These are phyloP conservation scores for Hibiscus tridactylites DNA, from an alignment of 345 rosid species.

Conservation along the genomic window DNA sequence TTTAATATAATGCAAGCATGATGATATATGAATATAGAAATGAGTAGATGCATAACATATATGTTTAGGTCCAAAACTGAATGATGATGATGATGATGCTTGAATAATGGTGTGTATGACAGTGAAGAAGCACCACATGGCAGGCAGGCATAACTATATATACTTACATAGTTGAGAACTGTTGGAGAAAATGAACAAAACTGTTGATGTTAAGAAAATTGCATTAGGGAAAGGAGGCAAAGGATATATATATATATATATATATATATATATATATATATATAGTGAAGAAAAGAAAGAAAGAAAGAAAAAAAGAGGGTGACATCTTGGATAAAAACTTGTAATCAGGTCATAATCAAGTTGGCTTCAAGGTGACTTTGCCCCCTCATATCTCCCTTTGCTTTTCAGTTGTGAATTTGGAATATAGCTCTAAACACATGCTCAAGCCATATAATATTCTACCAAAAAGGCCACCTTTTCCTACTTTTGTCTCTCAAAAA, in stretches of 20 bases:
- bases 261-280: background rate
- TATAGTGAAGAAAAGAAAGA: background rate
- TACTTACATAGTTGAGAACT: background rate
- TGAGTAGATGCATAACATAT: constrained; percentile 1
- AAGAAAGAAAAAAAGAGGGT: background rate
- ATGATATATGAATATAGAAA: constrained; percentile 3
- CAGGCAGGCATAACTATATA: background rate
- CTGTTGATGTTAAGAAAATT: constrained; percentile 4
- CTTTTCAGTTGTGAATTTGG: constrained; percentile 38
- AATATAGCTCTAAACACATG: constrained; percentile 8
- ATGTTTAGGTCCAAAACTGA: background rate
- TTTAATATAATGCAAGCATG: background rate
- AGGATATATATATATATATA: background rate
- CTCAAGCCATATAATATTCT: constrained; percentile 11
- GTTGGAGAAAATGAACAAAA: background rate
- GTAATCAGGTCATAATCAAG: constrained; percentile 2
- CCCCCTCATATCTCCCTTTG: background rate
- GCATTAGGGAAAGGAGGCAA: constrained; percentile 1
- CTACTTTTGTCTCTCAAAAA: constrained; percentile 7
- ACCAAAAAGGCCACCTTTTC: constrained; percentile 17
- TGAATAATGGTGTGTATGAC: background rate
- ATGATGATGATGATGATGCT: background rate
- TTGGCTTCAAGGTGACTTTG: constrained; percentile 9
- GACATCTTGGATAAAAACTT: background rate
- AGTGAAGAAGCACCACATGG: constrained; percentile 7